These are phyloP conservation scores for Daldinia eschscholtzii DNA, from an alignment of 2,329 filamentous ascomycete species.

Conservation along the genomic window DNA sequence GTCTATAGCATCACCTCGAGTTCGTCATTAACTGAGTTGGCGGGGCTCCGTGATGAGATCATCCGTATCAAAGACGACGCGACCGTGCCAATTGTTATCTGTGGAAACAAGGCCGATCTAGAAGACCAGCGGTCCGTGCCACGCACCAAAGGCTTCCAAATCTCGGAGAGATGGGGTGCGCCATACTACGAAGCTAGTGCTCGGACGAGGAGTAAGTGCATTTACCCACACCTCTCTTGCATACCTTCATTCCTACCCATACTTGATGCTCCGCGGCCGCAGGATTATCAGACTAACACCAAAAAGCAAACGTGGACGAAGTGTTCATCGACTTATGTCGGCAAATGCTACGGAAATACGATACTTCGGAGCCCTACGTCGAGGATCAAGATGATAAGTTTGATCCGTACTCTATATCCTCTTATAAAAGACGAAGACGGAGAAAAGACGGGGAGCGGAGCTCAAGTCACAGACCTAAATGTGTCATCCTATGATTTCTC, in stretches of 20 bases:
- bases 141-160: slow-evolving; percentile 81
- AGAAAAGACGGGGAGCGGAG: slow-evolving; percentile 48
- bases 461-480: slow-evolving; percentile 55
- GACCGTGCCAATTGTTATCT: slow-evolving; percentile 86
- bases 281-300: slow-evolving; percentile 21
- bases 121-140: slow-evolving; percentile 86
- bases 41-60: slow-evolving; percentile 87
- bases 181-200: slow-evolving; percentile 94
- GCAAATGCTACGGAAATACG: slow-evolving; percentile 83
- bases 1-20: slow-evolving; percentile 92
- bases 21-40: slow-evolving; percentile 85
- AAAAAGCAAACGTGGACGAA: slow-evolving; percentile 84
- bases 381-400: slow-evolving; percentile 61
- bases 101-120: slow-evolving; percentile 91
- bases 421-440: slow-evolving; percentile 53
- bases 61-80: slow-evolving; percentile 92
- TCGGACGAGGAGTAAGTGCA: slow-evolving; percentile 73
- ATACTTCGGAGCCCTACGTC: slow-evolving; percentile 57
- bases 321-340: slow-evolving; percentile 87
- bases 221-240: slow-evolving; percentile 16
- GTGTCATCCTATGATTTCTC: slow-evolving; percentile 58
- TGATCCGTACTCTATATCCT: slow-evolving; percentile 53
- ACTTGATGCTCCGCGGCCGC: slow-evolving; percentile 4
- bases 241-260: slow-evolving; percentile 21
- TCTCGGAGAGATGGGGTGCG: slow-evolving; percentile 89